Percentiles rank a stretch among this genome's conserved stretches.
Evolutionary conservation across 495 filamentous ascomycete genomes (phyloP).

Genomic region (Neurospora terricola): DNA sequence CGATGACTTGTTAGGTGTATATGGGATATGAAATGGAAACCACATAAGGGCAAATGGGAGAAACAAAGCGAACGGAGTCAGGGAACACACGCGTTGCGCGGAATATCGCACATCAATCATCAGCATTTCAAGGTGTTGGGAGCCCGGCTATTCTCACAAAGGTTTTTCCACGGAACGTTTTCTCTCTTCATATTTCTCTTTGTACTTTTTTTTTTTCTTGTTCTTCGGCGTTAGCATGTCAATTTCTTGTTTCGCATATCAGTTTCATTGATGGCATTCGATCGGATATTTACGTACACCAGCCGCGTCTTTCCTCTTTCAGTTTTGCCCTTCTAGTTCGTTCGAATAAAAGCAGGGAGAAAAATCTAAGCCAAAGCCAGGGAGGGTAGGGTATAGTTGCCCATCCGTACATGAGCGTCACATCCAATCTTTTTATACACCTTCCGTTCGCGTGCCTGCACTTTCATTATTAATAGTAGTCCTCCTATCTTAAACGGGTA

Average conservation of each 20-base stretch:
- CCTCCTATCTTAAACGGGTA: neutral
- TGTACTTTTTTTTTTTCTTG: neutral
- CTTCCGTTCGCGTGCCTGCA: neutral
- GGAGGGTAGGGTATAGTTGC: neutral
- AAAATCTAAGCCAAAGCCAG: neutral
- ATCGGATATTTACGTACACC: neutral
- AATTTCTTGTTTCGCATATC: neutral
- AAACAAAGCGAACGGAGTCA: neutral
- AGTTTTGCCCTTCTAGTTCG: neutral
- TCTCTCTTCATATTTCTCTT: slow-evolving; percentile 1
- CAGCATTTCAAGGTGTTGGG: neutral
- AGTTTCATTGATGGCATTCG: neutral
- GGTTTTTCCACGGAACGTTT: neutral
- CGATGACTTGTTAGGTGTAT: neutral
- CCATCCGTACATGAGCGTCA: neutral
- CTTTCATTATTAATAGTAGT: neutral
- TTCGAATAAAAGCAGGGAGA: neutral
- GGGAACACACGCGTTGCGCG: neutral
- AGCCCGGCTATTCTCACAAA: neutral
- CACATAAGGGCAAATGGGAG: neutral
- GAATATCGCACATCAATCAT: neutral
- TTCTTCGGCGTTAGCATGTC: neutral
- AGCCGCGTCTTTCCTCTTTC: neutral
- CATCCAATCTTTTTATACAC: neutral
- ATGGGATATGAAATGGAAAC: neutral